Evolutionary conservation across 768 basidiomycete genomes (phyloP).

Genomic region (Leccinum fibrillosum): DNA sequence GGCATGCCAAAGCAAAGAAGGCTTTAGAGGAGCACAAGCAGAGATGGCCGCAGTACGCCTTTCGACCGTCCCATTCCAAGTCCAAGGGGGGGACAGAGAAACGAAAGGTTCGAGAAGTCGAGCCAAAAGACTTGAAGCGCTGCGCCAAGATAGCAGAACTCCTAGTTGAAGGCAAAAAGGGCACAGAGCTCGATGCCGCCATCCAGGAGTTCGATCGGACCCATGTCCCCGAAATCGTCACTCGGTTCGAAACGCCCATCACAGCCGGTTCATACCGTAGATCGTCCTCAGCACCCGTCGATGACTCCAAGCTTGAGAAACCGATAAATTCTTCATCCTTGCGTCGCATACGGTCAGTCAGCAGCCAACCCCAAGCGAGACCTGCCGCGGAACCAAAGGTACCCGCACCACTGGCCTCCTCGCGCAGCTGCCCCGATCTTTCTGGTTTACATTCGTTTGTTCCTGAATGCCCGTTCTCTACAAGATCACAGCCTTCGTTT

Average conservation of each 20-base stretch:
- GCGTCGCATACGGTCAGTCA: conserved; percentile 22
- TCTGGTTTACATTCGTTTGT: conserved; percentile 35
- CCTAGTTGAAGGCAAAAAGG: conserved; percentile 64
- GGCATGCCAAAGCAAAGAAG: conserved; percentile 73
- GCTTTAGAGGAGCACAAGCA: conserved; percentile 73
- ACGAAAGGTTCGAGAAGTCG: conserved; percentile 35
- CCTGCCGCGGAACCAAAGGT: conserved; percentile 1
- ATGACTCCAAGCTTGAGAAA: conserved; percentile 37
- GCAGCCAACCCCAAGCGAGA: conserved; percentile 20
- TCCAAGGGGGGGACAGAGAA: conserved; percentile 30
- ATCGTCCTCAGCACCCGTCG: conserved; percentile 59
- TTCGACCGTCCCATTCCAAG: conserved; percentile 55
- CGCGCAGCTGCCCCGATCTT: conserved; percentile 30
- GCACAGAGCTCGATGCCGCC: conserved; percentile 56
- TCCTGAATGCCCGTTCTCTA: conserved; percentile 24
- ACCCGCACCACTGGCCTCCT: conserved; percentile 5
- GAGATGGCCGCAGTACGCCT: conserved; percentile 69
- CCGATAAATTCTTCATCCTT: conserved; percentile 20
- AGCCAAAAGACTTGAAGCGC: conserved; percentile 54
- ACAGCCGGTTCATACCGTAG: conserved; percentile 69
- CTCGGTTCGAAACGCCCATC: conserved; percentile 70
- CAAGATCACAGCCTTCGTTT: conserved; percentile 45
- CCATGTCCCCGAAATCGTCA: conserved; percentile 58
- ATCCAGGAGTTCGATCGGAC: conserved; percentile 56
- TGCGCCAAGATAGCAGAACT: conserved; percentile 67